These are phyloP conservation scores for Cajanus cajan DNA, from an alignment of 306 rosid species.

Conservation along the genomic window DNA sequence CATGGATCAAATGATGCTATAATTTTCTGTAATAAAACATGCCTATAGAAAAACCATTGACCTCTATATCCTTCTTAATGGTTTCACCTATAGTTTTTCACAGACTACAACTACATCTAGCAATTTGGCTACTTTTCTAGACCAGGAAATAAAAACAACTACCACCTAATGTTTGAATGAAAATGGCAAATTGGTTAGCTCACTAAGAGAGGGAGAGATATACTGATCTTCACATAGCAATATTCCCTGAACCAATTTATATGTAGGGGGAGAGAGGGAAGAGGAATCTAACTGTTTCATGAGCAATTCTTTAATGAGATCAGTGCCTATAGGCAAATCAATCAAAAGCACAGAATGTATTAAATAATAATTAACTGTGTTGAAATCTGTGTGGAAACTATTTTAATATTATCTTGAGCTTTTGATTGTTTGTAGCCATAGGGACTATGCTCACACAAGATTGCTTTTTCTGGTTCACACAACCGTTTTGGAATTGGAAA, in stretches of 20 bases:
- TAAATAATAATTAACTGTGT: background rate
- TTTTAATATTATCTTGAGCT: background rate
- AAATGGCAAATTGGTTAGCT: background rate
- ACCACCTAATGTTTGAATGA: background rate
- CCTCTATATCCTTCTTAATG: background rate
- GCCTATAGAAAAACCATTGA: too few species aligned
- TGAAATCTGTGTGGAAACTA: background rate
- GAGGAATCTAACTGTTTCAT: background rate
- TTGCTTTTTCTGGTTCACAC: background rate
- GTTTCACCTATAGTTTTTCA: background rate
- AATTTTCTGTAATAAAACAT: background rate
- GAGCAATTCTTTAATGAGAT: background rate
- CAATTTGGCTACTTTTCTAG: background rate
- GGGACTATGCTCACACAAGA: background rate
- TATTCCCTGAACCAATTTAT: background rate
- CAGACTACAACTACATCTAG: background rate
- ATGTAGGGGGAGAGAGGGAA: background rate
- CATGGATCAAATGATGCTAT: background rate
- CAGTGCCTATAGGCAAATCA: background rate
- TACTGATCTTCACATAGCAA: background rate
- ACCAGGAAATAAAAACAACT: background rate
- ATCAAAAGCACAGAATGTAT: background rate
- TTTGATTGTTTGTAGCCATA: background rate
- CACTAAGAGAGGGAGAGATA: slow-evolving; percentile 2
- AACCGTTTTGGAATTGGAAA: background rate